Percentiles rank a stretch among this genome's conserved stretches.
Evolutionary conservation across 164 flowering plant genomes (phyloP).

Genomic region (Sextonia rubra): DNA sequence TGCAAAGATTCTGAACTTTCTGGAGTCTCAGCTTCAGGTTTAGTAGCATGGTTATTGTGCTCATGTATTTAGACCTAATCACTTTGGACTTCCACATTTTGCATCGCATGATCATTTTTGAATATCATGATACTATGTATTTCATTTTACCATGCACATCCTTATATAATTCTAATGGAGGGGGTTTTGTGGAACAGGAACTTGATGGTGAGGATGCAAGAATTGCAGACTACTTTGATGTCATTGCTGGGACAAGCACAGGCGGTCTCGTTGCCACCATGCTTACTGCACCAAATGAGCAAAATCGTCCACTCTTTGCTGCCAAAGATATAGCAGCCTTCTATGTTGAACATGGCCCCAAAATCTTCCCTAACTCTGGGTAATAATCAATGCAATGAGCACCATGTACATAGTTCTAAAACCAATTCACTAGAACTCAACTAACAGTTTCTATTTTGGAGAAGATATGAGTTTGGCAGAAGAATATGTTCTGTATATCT

Average conservation of each 20-base stretch:
- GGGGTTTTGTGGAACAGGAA: neutral
- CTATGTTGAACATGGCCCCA: conserved; percentile 7
- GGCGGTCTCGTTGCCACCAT: conserved; percentile 10
- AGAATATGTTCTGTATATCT: too few species aligned
- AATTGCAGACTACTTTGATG: conserved; percentile 13
- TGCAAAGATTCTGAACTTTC: conserved; percentile 4
- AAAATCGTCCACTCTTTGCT: conserved; percentile 5
- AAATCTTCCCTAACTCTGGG: conserved; percentile 10
- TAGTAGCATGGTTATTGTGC: too few species aligned
- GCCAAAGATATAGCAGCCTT: conserved; percentile 5
- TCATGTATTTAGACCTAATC: too few species aligned
- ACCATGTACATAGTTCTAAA: neutral
- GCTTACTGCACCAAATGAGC: conserved; percentile 7
- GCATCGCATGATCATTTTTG: neutral
- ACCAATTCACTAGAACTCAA: neutral
- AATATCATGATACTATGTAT: neutral
- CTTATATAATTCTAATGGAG: neutral
- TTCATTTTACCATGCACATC: neutral
- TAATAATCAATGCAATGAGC: neutral
- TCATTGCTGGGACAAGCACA: conserved; percentile 13
- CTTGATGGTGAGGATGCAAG: conserved; percentile 13
- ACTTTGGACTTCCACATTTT: neutral
- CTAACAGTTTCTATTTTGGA: neutral
- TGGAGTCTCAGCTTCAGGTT: conserved; percentile 13
- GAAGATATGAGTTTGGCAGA: neutral